Evolutionary conservation across 345 rosid genomes (phyloP), one percentile per base, ranked within the genome.

Genomic region (Sonneratia alba): DNA sequence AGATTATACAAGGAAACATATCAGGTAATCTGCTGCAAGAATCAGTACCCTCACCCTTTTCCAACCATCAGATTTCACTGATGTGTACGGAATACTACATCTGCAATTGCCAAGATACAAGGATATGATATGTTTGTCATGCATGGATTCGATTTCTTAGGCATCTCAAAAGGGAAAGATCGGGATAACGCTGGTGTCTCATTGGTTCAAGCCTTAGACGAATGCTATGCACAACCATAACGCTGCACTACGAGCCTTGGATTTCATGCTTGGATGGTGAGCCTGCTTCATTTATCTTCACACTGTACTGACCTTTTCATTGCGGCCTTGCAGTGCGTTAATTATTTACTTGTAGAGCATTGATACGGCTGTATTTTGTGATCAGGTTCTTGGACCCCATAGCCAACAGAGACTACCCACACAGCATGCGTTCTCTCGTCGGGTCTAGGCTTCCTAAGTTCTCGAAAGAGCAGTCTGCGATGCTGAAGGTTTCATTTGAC

Each of bases 1-100:
- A 66, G 78, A 40, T n/a, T 78, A 43, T 84, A 82, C 74, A 78
- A 12, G 24, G 27, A 73, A 0, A 66, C 76, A n/a, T 81, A 79
- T 13, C 76, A 80, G 82, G 85, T 42, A 42, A 42, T 77, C 21
- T 19, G 13, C 22, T 6, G 13, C 51, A 9, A 47, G 51, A 47
- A 47, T 13, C 15, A 47, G 51, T 9, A 13, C 6, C 43, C 51
- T 47, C 51, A 47, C 51, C 15, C 45, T 47, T 47, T 47, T 47
- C 51, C 51, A 47, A 2, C 51, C 51, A 13, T 47, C 2, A 0
- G 51, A 13, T 47, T 47, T 47, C 15, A 4, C 43, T 40, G n/a
- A n/a, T 40, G 43, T 40, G 43, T 40, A 40, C 43, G 7, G 43
- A 40, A 27, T 8, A 8, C 43, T 40, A 40, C 9, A 4, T 40